A percentile compares a stretch with the other conserved stretches of the same genome.
Evolutionary conservation across 2,329 filamentous ascomycete genomes (phyloP).

Genomic region (Ophiostoma ulmi): DNA sequence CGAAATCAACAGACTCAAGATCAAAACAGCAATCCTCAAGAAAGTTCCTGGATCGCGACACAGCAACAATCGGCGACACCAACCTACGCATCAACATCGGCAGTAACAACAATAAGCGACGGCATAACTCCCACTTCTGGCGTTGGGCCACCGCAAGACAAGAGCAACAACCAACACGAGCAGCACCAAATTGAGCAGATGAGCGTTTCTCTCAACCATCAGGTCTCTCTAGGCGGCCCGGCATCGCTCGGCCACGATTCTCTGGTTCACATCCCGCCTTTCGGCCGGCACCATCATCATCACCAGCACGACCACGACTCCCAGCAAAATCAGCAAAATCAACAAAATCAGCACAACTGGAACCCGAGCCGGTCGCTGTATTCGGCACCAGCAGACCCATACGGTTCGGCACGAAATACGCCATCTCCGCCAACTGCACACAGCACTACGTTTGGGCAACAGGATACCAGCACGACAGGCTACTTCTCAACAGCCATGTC

Average conservation of each 20-base stretch:
- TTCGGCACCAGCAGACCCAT: slow-evolving; percentile 10
- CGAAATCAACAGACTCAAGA: background rate
- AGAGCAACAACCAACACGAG: slow-evolving; percentile 12
- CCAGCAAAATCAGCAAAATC: background rate
- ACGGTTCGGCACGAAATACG: slow-evolving; percentile 20
- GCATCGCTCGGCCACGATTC: slow-evolving; percentile 22
- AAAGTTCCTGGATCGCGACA: background rate
- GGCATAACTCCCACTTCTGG: background rate
- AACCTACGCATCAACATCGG: background rate
- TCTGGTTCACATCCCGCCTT: background rate
- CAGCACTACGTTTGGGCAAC: slow-evolving; percentile 16
- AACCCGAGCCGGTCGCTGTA: slow-evolving; percentile 20
- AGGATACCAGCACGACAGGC: slow-evolving; percentile 9
- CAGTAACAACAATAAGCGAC: background rate
- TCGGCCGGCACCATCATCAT: slow-evolving; percentile 1
- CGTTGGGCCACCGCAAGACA: slow-evolving; percentile 7
- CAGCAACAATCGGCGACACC: background rate
- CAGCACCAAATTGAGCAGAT: slow-evolving; percentile 23
- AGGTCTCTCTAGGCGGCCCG: slow-evolving; percentile 26
- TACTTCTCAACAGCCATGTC: slow-evolving; percentile 7
- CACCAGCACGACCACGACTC: background rate
- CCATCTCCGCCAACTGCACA: slow-evolving; percentile 19
- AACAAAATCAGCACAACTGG: slow-evolving; percentile 18
- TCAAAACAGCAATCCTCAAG: background rate
- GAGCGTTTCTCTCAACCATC: slow-evolving; percentile 24